A percentile compares a stretch with the other conserved stretches of the same genome.
Conservation (phyloP, 1,284 basidiomycete species). For the Naganishia albida region DNA sequence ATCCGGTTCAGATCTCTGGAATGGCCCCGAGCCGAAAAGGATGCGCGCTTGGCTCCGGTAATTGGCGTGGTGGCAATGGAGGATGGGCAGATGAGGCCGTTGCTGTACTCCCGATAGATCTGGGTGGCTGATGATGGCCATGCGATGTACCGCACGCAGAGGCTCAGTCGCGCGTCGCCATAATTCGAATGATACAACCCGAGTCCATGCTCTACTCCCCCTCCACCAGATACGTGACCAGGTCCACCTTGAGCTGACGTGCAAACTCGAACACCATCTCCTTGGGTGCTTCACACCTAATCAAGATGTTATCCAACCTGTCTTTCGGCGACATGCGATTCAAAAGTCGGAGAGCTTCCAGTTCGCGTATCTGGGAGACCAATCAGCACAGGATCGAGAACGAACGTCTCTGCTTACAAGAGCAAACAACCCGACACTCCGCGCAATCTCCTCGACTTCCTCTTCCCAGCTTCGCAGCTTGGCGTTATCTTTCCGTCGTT, state of each 20-base stretch:
- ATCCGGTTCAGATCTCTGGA: too few relatives aligned
- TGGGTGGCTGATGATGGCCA: too few relatives aligned
- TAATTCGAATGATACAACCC: background rate
- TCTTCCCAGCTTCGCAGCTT: slow-evolving; percentile 35
- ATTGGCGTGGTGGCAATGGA: too few relatives aligned
- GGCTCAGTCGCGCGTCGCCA: background rate
- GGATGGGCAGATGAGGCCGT: too few relatives aligned
- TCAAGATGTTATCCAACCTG: slow-evolving; percentile 65
- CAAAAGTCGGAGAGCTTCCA: slow-evolving; percentile 68
- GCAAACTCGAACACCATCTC: slow-evolving; percentile 56
- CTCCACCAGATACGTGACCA: slow-evolving; percentile 30
- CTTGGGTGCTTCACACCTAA: slow-evolving; percentile 73
- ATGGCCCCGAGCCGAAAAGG: too few relatives aligned
- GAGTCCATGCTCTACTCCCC: slow-evolving; percentile 7
- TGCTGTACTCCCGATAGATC: too few relatives aligned
- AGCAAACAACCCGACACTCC: slow-evolving; percentile 43
- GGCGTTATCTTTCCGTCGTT: slow-evolving; percentile 29
- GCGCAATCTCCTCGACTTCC: slow-evolving; percentile 33
- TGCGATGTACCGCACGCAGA: too few relatives aligned
- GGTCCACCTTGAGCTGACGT: slow-evolving; percentile 29
- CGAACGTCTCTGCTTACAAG: slow-evolving; percentile 38
- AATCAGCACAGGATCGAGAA: background rate
- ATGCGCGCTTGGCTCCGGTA: too few relatives aligned
- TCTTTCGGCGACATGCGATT: slow-evolving; percentile 63
- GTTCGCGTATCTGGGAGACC: slow-evolving; percentile 64